Evolutionary conservation across 2,329 filamentous ascomycete genomes (phyloP), one percentile per base, ranked within the genome.

Genomic region (Neopestalotiopsis sp.): DNA sequence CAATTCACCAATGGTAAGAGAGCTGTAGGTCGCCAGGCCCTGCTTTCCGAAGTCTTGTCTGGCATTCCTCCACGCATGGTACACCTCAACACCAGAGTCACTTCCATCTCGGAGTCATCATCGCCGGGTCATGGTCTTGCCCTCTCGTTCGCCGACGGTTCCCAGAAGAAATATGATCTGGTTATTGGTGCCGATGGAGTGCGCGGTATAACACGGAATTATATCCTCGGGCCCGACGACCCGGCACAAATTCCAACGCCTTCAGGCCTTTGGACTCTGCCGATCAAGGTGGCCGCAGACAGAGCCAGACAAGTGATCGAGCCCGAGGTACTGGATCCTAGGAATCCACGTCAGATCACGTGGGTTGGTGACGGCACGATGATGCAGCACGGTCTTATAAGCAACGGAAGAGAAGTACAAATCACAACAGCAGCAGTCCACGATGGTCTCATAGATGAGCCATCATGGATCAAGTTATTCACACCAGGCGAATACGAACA

Each of bases 401-500:
- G 74, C 20, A 67, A 65, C n/a, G 76, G 75, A 5, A 72, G 64
- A n/a, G 76, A 76, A 17, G 76, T 78, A 13, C 72, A 77, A 38
- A 73, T 79, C 20, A 68, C 71, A 1, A 71, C 72, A 4, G 74
- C 70, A n/a, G 76, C 61, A 20, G 65, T 14, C n/a, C 61, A 67
- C 4, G 53, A 63, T 28, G 67, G 71, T 2, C 58, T 69, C 1
- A 66, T 38, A 2, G 65, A 72, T 2, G 72, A 73, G 4, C 58
- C 69, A 6, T 64, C 72, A 2, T 79, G 76, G 76, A 76, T 76
- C 2, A 74, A 69, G 53, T 58, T 79, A 9, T 74, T 78, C 38
- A 77, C 75, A 6, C 75, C 76, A 2, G 73, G 77, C 20, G 77
- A 79, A 66, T 78, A 78, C n/a, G 69, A 70, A n/a, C 72, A 70